These are phyloP conservation scores for Xerocomellus intermedius DNA, from an alignment of 768 basidiomycete species.

Conservation along the genomic window DNA sequence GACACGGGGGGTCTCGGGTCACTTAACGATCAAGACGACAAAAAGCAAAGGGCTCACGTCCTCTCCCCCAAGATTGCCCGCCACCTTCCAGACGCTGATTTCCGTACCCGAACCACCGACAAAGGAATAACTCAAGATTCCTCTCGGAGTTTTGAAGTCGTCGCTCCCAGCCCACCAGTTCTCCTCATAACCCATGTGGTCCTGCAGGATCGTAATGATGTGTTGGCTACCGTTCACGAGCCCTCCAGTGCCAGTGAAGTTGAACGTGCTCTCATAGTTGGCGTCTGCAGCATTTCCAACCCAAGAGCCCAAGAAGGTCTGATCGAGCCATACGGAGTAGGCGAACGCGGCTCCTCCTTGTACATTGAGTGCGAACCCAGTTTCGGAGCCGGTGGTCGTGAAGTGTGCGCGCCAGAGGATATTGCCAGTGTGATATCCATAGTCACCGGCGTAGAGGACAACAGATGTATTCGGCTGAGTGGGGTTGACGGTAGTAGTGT, in stretches of 20 bases:
- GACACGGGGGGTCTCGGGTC: background rate
- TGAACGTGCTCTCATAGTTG: constrained; percentile 17
- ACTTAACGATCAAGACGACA: background rate
- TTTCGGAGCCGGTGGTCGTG: constrained; percentile 45
- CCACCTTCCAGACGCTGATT: constrained; percentile 47
- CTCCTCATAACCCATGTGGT: constrained; percentile 54
- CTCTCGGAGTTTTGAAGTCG: constrained; percentile 47
- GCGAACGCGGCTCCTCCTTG: constrained; percentile 49
- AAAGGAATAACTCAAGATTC: constrained; percentile 48
- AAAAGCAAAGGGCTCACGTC: constrained; percentile 27
- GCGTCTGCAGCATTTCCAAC: constrained; percentile 16
- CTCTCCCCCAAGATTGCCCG: constrained; percentile 50
- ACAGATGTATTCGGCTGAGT: constrained; percentile 37
- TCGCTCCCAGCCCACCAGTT: constrained; percentile 44
- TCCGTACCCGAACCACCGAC: constrained; percentile 38
- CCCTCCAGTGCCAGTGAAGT: background rate
- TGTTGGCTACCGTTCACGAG: constrained; percentile 32
- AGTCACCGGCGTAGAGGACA: constrained; percentile 48
- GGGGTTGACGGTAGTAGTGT: constrained; percentile 43
- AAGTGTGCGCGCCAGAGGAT: constrained; percentile 54
- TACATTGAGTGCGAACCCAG: constrained; percentile 39
- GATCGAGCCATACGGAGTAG: constrained; percentile 50
- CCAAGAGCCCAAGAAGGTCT: constrained; percentile 45
- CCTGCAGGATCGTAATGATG: constrained; percentile 50
- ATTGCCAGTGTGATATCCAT: constrained; percentile 51